Evolutionary conservation across 2,329 filamentous ascomycete genomes (phyloP).

Genomic region (Raffaelea arxii): DNA sequence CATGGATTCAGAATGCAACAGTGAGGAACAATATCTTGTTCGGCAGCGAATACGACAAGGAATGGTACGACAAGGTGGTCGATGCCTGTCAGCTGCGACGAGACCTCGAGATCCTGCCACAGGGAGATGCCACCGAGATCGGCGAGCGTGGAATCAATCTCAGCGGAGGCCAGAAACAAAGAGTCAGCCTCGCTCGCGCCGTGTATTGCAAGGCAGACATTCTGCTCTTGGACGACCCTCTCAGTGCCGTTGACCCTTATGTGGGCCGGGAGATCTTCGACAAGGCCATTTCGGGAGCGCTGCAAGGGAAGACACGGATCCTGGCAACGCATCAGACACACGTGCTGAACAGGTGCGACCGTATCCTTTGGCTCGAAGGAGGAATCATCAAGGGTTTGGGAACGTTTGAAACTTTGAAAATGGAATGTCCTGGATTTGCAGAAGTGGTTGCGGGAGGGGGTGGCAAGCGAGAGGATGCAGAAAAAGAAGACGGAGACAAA

Average conservation of each 20-base stretch:
- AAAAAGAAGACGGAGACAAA: neutral
- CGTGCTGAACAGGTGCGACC: constrained; percentile 80
- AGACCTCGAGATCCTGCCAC: constrained; percentile 87
- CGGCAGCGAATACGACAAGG: constrained; percentile 63
- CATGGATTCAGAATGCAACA: constrained; percentile 92
- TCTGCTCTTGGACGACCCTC: constrained; percentile 59
- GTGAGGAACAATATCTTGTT: constrained; percentile 87
- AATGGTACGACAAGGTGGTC: constrained; percentile 78
- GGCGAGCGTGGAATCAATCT: constrained; percentile 93
- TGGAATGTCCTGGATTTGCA: constrained; percentile 28
- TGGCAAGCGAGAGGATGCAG: too few relatives aligned
- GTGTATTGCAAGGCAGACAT: constrained; percentile 62
- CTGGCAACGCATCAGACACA: constrained; percentile 93
- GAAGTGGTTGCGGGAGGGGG: constrained; percentile 23
- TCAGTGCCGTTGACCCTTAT: constrained; percentile 60
- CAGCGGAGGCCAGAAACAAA: constrained; percentile 89
- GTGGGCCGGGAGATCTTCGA: constrained; percentile 77
- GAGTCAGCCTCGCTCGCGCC: constrained; percentile 85
- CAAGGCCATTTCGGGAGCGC: constrained; percentile 79
- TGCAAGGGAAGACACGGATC: constrained; percentile 82
- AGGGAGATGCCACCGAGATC: constrained; percentile 83
- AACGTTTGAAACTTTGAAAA: constrained; percentile 70
- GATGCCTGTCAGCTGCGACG: constrained; percentile 75
- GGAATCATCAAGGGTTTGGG: constrained; percentile 77
- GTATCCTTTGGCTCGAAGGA: constrained; percentile 86